A percentile compares a stretch with the other conserved stretches of the same genome.
Conservation (phyloP, 495 filamentous ascomycete species). For the Aspergillus coremiiformis region DNA sequence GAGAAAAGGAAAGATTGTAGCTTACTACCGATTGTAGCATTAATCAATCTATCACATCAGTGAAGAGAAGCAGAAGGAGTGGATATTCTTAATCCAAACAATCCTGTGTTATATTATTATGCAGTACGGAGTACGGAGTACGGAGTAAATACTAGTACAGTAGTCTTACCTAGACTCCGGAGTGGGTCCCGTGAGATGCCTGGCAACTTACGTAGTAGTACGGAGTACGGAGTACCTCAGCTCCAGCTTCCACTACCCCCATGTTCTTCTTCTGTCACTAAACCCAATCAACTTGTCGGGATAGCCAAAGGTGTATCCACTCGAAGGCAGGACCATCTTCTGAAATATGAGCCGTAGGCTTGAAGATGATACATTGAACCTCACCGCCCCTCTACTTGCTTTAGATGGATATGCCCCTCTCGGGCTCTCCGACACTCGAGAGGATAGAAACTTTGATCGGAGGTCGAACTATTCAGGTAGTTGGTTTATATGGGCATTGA, state of each 20-base stretch:
- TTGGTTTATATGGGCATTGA: constrained; percentile 64
- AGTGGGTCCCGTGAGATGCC: constrained; percentile 11
- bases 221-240: too few relatives aligned
- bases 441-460: constrained; percentile 6
- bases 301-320: constrained; percentile 4
- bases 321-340: background rate
- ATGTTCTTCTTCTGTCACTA: background rate
- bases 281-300: background rate
- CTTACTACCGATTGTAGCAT: too few relatives aligned
- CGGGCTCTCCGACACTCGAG: constrained; percentile 9
- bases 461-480: constrained; percentile 18
- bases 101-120: too few relatives aligned
- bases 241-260: background rate
- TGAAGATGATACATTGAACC: constrained; percentile 17
- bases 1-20: too few relatives aligned
- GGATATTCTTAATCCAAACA: too few relatives aligned
- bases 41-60: too few relatives aligned
- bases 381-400: constrained; percentile 28
- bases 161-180: too few relatives aligned
- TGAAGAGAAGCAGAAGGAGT: too few relatives aligned
- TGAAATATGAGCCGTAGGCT: constrained; percentile 21
- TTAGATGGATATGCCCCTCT: constrained; percentile 8
- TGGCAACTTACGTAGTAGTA: constrained; percentile 1
- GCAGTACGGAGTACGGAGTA: too few relatives aligned
- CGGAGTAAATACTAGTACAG: too few relatives aligned